Conservation (phyloP, 805 yeast genomes). For the Saturnispora sanitii region DNA sequence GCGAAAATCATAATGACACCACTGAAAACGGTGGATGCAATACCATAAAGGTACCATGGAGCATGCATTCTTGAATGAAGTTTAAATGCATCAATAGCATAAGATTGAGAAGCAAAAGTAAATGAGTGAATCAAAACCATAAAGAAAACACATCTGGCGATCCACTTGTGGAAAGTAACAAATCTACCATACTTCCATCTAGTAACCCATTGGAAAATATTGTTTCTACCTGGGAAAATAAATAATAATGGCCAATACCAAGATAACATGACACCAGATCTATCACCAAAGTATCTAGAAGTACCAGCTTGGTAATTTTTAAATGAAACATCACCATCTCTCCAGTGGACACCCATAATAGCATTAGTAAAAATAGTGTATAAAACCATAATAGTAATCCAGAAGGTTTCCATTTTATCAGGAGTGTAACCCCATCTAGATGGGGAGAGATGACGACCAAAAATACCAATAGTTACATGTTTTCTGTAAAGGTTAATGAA, state of each 20-base stretch:
- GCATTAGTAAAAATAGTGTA: conserved; percentile 15
- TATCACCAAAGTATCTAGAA: conserved; percentile 35
- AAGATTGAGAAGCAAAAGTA: conserved; percentile 22
- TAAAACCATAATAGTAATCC: conserved; percentile 31
- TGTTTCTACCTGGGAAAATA: conserved; percentile 55
- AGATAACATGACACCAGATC: conserved; percentile 43
- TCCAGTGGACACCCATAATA: conserved; percentile 19
- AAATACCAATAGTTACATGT: conserved; percentile 19
- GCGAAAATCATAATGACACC: conserved; percentile 5
- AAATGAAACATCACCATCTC: conserved; percentile 19
- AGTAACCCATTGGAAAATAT: conserved; percentile 48
- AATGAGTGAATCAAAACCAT: conserved; percentile 37
- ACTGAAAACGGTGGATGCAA: conserved; percentile 30
- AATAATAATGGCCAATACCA: conserved; percentile 41
- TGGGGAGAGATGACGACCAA: conserved; percentile 17
- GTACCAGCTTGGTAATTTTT: conserved; percentile 15
- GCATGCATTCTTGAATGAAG: conserved; percentile 21
- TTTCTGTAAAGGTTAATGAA: conserved; percentile 21
- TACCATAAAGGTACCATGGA: conserved; percentile 24
- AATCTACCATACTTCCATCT: conserved; percentile 50
- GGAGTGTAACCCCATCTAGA: conserved; percentile 33
- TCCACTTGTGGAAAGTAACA: conserved; percentile 48
- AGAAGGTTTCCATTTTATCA: conserved; percentile 40
- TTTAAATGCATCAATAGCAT: conserved; percentile 14
- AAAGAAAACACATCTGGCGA: conserved; percentile 35